A percentile compares a stretch with the other conserved stretches of the same genome.
These are phyloP conservation scores for Penicillium sp. DNA, from an alignment of 2,329 filamentous ascomycete species.

Conservation along the genomic window DNA sequence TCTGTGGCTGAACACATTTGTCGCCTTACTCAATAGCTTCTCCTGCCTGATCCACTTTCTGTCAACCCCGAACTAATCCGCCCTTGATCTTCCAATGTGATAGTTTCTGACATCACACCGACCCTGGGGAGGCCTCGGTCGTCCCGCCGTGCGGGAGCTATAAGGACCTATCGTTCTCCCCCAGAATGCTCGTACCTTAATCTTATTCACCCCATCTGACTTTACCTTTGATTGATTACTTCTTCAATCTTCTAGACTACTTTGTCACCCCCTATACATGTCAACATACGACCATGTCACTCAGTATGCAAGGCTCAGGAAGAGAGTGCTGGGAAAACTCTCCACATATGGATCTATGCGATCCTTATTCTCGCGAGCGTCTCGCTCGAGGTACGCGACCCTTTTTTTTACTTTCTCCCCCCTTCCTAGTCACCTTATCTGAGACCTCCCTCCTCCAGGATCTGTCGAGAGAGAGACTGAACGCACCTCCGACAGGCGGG, in stretches of 20 bases:
- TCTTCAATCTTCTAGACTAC: neutral
- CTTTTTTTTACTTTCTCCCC: conserved; percentile 43
- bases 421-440: conserved; percentile 57
- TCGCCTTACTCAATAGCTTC: conserved; percentile 20
- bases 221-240: neutral
- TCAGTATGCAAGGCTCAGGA: conserved; percentile 31
- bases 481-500: conserved; percentile 25
- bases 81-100: conserved; percentile 28
- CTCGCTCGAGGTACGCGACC: conserved; percentile 29
- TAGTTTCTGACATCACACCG: conserved; percentile 21
- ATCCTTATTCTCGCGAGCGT: conserved; percentile 27
- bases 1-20: conserved; percentile 7
- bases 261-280: conserved; percentile 10
- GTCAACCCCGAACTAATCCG: conserved; percentile 24
- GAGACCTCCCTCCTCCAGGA: conserved; percentile 24
- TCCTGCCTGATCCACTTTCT: conserved; percentile 15
- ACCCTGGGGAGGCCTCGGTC: conserved; percentile 18
- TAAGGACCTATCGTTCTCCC: conserved; percentile 13
- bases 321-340: conserved; percentile 33
- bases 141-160: conserved; percentile 14
- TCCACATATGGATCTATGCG: conserved; percentile 28
- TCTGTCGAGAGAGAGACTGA: conserved; percentile 30
- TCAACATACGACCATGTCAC: conserved; percentile 26
- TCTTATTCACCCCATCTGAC: neutral
- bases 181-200: neutral